Percentiles rank a stretch among this genome's conserved stretches.
These are phyloP conservation scores for Gossypium davidsonii DNA, from an alignment of 441 rosid genomes.

Conservation along the genomic window DNA sequence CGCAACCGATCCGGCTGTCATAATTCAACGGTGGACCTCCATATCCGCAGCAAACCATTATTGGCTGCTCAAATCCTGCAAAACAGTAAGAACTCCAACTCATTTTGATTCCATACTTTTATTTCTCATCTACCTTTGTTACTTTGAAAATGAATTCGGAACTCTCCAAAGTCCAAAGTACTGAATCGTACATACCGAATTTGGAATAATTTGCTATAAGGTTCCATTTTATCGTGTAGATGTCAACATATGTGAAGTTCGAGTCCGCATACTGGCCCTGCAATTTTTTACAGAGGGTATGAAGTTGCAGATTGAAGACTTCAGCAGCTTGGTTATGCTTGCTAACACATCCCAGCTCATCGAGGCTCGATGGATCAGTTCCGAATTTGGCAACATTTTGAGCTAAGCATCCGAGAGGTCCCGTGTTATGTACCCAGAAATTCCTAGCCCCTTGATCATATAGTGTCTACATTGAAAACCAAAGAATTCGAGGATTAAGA, in stretches of 20 bases:
- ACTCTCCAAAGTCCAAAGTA: background rate
- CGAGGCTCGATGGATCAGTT: slow-evolving; percentile 69
- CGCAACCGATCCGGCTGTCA: slow-evolving; percentile 57
- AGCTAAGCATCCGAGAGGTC: slow-evolving; percentile 88
- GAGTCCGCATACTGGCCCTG: slow-evolving; percentile 56
- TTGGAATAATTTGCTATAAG: slow-evolving; percentile 68
- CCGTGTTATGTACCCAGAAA: slow-evolving; percentile 93
- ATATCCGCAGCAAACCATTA: slow-evolving; percentile 84
- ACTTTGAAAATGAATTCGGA: background rate
- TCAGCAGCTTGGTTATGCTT: slow-evolving; percentile 81
- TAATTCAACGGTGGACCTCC: slow-evolving; percentile 86
- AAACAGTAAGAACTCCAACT: background rate
- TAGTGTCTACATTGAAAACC: slow-evolving; percentile 38
- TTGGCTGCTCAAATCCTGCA: slow-evolving; percentile 81
- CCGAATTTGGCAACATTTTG: slow-evolving; percentile 84
- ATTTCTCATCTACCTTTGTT: background rate
- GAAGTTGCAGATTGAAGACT: slow-evolving; percentile 80
- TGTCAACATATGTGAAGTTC: slow-evolving; percentile 65
- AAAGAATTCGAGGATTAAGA: background rate
- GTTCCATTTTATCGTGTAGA: slow-evolving; percentile 62
- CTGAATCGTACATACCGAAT: slow-evolving; percentile 39
- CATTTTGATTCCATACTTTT: background rate
- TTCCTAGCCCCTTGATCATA: slow-evolving; percentile 77
- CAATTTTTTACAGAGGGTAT: slow-evolving; percentile 57
- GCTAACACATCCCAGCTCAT: slow-evolving; percentile 69